A percentile compares a stretch with the other conserved stretches of the same genome.
Conservation (phyloP, 495 filamentous ascomycete genomes). For the Penicillium canariense region DNA sequence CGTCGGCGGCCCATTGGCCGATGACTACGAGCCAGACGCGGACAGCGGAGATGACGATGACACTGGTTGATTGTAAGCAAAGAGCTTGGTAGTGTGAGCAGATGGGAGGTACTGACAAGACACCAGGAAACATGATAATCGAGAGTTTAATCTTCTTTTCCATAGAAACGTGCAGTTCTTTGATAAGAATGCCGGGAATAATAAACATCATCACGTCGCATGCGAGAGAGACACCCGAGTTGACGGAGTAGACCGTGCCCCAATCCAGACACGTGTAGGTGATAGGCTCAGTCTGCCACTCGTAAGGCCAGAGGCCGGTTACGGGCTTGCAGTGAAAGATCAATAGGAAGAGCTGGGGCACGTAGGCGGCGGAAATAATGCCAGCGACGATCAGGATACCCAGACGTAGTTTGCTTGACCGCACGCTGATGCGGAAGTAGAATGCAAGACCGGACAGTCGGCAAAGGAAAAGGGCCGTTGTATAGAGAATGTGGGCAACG, state of each 20-base stretch:
- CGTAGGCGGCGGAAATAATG: constrained; percentile 36
- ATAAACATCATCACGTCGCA: constrained; percentile 46
- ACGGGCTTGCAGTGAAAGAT: constrained; percentile 46
- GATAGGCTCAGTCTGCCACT: constrained; percentile 32
- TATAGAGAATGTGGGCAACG: constrained; percentile 47
- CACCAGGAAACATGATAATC: constrained; percentile 43
- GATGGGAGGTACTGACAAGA: constrained; percentile 33
- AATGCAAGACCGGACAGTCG: constrained; percentile 49
- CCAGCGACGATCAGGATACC: constrained; percentile 33
- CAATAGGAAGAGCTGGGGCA: constrained; percentile 43
- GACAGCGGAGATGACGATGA: constrained; percentile 41
- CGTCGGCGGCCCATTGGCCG: constrained; percentile 40
- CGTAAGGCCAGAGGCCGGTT: constrained; percentile 48
- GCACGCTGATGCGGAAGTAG: constrained; percentile 41
- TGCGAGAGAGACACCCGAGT: constrained; percentile 40
- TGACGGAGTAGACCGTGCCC: constrained; percentile 45
- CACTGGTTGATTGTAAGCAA: constrained; percentile 25
- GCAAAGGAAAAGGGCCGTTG: constrained; percentile 43
- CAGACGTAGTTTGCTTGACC: constrained; percentile 30
- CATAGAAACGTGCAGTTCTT: constrained; percentile 32
- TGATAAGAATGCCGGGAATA: constrained; percentile 42
- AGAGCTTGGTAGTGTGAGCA: too few relatives aligned
- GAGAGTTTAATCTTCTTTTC: constrained; percentile 39
- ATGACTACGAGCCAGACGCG: constrained; percentile 43
- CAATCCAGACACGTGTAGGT: constrained; percentile 40